Evolutionary conservation across 306 rosid species (phyloP), one percentile per base, ranked within the genome.

Genomic region (Acmispon strigosus): DNA sequence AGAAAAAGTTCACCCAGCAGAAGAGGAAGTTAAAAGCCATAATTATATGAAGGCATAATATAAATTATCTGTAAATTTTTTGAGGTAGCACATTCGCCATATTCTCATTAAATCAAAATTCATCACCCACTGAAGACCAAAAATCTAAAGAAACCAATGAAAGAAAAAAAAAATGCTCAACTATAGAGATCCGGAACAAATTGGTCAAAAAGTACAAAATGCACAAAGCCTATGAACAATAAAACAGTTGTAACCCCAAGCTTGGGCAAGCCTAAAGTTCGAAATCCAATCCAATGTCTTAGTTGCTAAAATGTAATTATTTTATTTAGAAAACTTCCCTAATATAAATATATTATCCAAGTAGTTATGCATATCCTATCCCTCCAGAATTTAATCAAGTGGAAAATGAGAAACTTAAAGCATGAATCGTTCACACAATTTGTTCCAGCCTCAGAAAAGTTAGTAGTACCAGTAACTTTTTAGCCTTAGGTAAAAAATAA

Each of bases 1-100:
- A 59, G 36, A 75, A 51, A 36, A 71, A 60, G 60, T 56, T 20
- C 60, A 56, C 27, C 36, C 52, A 16, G 50, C 42, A 57, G 62
- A 47, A 55, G 62, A 70, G 61, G 20, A 64, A 58, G 43, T 53
- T 66, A 50, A 39, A 70, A 64, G 41, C 49, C 29, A 45, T 7
- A 55, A 56, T 20, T 10, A 73, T 36, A 34, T 43, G 12, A 43
- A 54, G 64, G 34, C 57, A 68, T 10, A 53, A 53, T 8, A 43
- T 34, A 43, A 49, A 69, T 32, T 32, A 32, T 32, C 37, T 32
- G 37, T 32, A 6, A 19, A 80, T 36, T 6, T 62, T 17, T 19
- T 44, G 41, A 43, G 58, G 39, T 11, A 57, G 29, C 0, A 12
- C 42, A 45, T 27, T 72, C 50, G 14, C 59, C 61, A 1, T 22